Evolutionary conservation across 495 filamentous ascomycete species (phyloP), one percentile per base, ranked within the genome.

Genomic region (Penicillium verhagenii): DNA sequence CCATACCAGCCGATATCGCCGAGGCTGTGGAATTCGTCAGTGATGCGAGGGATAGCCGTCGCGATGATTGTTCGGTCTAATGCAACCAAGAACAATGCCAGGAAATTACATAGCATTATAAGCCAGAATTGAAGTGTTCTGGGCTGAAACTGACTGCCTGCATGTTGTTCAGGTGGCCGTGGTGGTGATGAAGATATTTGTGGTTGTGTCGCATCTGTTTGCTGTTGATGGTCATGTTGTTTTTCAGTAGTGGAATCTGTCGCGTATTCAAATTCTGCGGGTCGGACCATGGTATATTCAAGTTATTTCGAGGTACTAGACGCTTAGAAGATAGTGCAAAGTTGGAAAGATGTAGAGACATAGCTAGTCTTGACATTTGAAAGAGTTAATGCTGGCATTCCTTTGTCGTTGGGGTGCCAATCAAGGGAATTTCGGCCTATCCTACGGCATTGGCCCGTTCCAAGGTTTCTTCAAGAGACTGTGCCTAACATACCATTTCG

Each of bases 1-100:
- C 73, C 75, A 50, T 85, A 85, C 79, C 82, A 84, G 28, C 76
- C 74, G 18, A 65, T 83, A 81, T 88, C 86, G 16, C 72, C 68
- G 0, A 88, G 64, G 9, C 81, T 75, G 20, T 86, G 72, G 69
- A 91, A 91, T 39, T 84, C 67, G 58, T 86, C 79, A 0, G 86
- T 84, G 58, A 90, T 89, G 40, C 77, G 74, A 10, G 86, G 87
- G 50, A 88, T 87, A 20, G 86, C 86, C 0, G 86, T 89, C 4
- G 84, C 82, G 52, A 90, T 87, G 59, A 90, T 89, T 19, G 84
- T 81, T 63, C 81, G 78, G 67, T 84, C 80, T 70, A 47, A 25
- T 35, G 45, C 38, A 7, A 47, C 35, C 1, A 52, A 18, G 7
- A 52, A 43, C 3, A 52, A 10, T 2, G 31, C 8, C 3, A 50